Conservation (phyloP, 257 asterid genomes). For the Petrea volubilis region DNA sequence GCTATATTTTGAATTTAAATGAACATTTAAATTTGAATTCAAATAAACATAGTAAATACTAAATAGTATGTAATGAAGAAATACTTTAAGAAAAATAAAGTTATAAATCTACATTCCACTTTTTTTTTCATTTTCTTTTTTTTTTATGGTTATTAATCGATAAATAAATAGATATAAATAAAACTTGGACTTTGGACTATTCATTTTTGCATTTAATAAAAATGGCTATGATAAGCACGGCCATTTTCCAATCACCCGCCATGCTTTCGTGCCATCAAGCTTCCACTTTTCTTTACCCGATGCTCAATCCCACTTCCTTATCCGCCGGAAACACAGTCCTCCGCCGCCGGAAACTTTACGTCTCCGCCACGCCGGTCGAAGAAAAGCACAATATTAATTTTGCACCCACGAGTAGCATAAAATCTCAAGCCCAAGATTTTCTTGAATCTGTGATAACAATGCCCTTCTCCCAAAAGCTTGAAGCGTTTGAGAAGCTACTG, state of each 20-base stretch:
- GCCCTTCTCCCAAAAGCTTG: slow-evolving; percentile 26
- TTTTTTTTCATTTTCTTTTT: no score
- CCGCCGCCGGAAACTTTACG: not conserved
- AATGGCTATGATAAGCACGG: not conserved
- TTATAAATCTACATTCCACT: not conserved
- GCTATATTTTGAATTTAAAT: not conserved
- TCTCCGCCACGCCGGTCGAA: slow-evolving; percentile 7
- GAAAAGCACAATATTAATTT: slow-evolving; percentile 17
- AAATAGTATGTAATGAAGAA: not conserved
- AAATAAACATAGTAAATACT: not conserved
- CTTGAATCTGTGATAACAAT: slow-evolving; percentile 18
- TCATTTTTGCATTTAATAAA: not conserved
- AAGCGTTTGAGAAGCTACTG: slow-evolving; percentile 15
- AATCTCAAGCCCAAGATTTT: slow-evolving; percentile 28
- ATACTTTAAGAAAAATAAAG: not conserved
- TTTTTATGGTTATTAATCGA: no score
- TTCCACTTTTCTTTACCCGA: slow-evolving; percentile 25
- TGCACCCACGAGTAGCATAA: slow-evolving; percentile 21
- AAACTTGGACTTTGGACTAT: no score
- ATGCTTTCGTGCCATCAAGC: slow-evolving; percentile 26
- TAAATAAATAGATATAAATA: no score
- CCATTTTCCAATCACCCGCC: slow-evolving; percentile 9
- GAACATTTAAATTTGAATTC: slow-evolving; percentile 28
- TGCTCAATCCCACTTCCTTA: not conserved
- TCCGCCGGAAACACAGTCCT: not conserved